Conservation (phyloP, 345 rosid species). For the Noccaea bulbosa region DNA sequence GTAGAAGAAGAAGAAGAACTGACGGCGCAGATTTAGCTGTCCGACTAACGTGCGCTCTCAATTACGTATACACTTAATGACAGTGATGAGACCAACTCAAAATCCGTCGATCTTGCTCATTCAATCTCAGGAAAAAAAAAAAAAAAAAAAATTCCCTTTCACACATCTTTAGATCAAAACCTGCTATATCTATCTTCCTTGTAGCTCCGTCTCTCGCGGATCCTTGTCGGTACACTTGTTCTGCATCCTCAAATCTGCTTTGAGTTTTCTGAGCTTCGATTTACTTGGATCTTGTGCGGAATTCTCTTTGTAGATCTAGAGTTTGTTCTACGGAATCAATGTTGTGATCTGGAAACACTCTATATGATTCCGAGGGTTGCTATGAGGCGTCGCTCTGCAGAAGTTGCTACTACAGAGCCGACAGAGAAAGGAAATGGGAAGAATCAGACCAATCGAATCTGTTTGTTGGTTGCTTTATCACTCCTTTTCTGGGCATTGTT, state of each 20-base stretch:
- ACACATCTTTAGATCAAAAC: constrained; percentile 24
- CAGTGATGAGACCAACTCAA: constrained; percentile 44
- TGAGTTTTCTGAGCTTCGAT: constrained; percentile 31
- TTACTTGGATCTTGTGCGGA: constrained; percentile 8
- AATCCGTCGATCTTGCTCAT: constrained; percentile 12
- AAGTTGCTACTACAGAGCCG: constrained; percentile 43
- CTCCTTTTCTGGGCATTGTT: constrained; percentile 70
- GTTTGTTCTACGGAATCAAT: constrained; percentile 21
- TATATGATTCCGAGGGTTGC: constrained; percentile 38
- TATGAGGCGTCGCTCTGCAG: constrained; percentile 76
- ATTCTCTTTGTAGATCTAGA: constrained; percentile 2
- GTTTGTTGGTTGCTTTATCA: constrained; percentile 58
- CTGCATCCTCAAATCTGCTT: constrained; percentile 23
- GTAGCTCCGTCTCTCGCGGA: constrained; percentile 34
- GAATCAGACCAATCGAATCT: constrained; percentile 56
- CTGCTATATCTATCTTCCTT: not conserved
- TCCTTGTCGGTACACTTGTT: constrained; percentile 34
- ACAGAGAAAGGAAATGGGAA: constrained; percentile 71
- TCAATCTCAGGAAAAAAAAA: not conserved
- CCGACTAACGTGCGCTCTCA: constrained; percentile 44
- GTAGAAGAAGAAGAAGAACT: constrained; percentile 27
- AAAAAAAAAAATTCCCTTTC: not conserved
- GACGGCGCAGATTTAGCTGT: constrained; percentile 38
- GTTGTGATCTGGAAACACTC: constrained; percentile 31
- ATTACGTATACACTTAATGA: constrained; percentile 11